These are phyloP conservation scores for Vigna angularis DNA, from an alignment of 306 rosid species.

Conservation along the genomic window DNA sequence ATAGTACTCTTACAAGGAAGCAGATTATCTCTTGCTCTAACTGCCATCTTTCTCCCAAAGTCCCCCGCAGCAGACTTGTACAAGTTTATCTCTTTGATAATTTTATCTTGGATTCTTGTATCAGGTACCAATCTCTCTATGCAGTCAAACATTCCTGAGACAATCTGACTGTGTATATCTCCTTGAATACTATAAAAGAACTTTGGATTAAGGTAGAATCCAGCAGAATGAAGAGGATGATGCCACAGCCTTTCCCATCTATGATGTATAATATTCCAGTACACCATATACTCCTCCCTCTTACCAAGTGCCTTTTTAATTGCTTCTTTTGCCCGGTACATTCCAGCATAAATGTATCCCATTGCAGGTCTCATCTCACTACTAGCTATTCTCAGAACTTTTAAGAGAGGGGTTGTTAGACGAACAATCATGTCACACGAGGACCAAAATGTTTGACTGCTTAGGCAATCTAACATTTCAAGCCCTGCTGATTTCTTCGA, in stretches of 20 bases:
- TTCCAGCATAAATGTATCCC: constrained; percentile 86
- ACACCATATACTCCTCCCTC: constrained; percentile 80
- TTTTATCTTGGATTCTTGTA: constrained; percentile 83
- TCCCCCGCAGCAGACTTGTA: constrained; percentile 83
- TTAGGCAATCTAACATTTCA: constrained; percentile 76
- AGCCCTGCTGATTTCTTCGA: constrained; percentile 84
- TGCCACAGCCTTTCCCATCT: constrained; percentile 79
- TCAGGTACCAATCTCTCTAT: constrained; percentile 90
- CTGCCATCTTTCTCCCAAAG: constrained; percentile 92
- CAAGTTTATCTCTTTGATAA: constrained; percentile 77
- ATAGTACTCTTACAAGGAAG: constrained; percentile 81
- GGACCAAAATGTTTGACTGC: constrained; percentile 88
- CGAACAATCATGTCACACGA: constrained; percentile 68
- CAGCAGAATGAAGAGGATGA: constrained; percentile 91
- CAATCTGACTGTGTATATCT: constrained; percentile 65
- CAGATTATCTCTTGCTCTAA: constrained; percentile 81
- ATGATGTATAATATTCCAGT: constrained; percentile 89
- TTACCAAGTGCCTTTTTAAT: constrained; percentile 77
- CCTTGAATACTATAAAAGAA: constrained; percentile 84
- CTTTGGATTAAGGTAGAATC: constrained; percentile 90
- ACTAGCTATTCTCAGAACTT: constrained; percentile 64
- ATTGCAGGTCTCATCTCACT: constrained; percentile 86
- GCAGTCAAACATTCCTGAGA: constrained; percentile 85
- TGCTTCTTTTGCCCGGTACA: constrained; percentile 81
- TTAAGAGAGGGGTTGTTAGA: constrained; percentile 79